Evolutionary conservation across 1,284 basidiomycete species (phyloP).

Genomic region (Moesziomyces sp.): DNA sequence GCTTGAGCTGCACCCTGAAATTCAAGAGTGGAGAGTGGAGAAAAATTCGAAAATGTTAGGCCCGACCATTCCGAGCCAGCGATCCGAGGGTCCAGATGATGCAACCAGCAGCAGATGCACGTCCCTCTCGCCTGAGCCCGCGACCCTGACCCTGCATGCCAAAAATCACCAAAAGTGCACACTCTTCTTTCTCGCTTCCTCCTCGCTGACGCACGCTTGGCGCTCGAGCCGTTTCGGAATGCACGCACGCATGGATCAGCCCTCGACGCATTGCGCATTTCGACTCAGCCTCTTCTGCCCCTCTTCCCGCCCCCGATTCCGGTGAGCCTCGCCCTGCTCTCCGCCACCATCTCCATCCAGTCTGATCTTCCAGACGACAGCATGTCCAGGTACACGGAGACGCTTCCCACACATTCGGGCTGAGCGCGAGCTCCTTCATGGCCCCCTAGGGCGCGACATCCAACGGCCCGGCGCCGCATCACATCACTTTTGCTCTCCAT

Average conservation of each 20-base stretch:
- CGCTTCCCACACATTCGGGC: slow-evolving; percentile 12
- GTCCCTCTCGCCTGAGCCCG: neutral
- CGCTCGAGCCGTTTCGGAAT: no score
- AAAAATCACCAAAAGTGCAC: neutral
- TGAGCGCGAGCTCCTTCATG: slow-evolving; percentile 7
- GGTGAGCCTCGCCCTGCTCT: neutral
- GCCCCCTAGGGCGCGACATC: neutral
- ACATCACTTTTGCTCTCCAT: neutral
- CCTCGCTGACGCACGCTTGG: neutral
- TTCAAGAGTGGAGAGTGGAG: neutral
- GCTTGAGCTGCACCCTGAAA: neutral
- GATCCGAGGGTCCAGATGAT: slow-evolving; percentile 14
- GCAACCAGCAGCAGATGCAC: slow-evolving; percentile 2
- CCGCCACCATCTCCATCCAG: neutral
- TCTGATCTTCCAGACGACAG: slow-evolving; percentile 4
- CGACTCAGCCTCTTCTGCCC: neutral
- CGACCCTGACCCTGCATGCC: neutral
- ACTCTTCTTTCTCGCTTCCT: no score
- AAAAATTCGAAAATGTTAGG: neutral
- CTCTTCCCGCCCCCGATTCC: neutral
- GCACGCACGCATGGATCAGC: no score
- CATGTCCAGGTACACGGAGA: slow-evolving; percentile 3
- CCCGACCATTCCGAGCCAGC: neutral
- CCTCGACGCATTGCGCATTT: neutral
- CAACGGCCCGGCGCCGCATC: neutral